Evolutionary conservation across 2,329 filamentous ascomycete species (phyloP).

Genomic region (Fusarium albidum): DNA sequence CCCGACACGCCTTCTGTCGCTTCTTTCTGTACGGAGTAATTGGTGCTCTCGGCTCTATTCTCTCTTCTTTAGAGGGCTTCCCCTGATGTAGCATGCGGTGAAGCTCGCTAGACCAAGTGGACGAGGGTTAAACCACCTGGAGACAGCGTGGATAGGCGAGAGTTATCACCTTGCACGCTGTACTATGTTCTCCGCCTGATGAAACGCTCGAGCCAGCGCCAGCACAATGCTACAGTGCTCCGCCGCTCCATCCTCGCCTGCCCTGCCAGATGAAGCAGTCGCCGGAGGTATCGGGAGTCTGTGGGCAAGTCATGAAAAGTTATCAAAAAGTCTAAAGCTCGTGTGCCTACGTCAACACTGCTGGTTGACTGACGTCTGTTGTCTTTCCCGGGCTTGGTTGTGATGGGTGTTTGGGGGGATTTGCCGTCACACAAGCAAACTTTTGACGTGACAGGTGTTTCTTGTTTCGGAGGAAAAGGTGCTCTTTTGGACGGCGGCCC

Average conservation of each 20-base stretch:
- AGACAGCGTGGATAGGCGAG: conserved; percentile 1
- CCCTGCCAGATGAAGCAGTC: conserved; percentile 32
- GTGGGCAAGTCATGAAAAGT: conserved; percentile 21
- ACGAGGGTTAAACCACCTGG: too few species aligned
- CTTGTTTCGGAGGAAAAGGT: too few species aligned
- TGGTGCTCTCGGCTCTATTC: too few species aligned
- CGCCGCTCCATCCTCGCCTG: conserved; percentile 3
- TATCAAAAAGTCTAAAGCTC: conserved; percentile 11
- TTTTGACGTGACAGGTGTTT: neutral
- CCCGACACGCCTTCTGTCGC: conserved; percentile 22
- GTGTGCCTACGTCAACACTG: neutral
- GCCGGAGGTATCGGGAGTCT: conserved; percentile 19
- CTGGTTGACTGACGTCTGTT: conserved; percentile 6
- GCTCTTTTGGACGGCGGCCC: neutral
- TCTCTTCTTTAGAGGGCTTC: too few species aligned
- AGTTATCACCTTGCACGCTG: too few species aligned
- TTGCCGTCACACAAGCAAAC: neutral
- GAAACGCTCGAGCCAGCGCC: conserved; percentile 31
- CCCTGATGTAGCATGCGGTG: too few species aligned
- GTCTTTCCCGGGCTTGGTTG: neutral
- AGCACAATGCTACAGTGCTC: conserved; percentile 13
- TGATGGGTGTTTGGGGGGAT: neutral
- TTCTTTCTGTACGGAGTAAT: conserved; percentile 10
- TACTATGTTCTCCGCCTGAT: too few species aligned
- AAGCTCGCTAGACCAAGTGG: too few species aligned